Evolutionary conservation across 2,329 filamentous ascomycete species (phyloP).

Genomic region (Lizonia empirigonia): DNA sequence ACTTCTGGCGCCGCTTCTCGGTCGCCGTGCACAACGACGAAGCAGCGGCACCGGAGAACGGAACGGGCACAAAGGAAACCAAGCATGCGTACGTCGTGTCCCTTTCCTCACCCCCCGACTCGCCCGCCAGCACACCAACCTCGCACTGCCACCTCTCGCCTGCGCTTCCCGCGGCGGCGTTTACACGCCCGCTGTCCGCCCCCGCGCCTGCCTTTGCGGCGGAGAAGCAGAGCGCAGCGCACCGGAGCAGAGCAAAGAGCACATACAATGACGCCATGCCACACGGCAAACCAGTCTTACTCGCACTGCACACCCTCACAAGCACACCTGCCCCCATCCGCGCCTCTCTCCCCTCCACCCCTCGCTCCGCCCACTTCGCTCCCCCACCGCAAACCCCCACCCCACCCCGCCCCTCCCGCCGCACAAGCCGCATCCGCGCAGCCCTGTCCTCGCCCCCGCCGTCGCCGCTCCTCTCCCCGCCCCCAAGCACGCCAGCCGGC

Average conservation of each 20-base stretch:
- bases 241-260: slow-evolving; percentile 1
- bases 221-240: neutral
- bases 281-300: neutral
- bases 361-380: slow-evolving; percentile 3
- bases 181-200: slow-evolving; percentile 8
- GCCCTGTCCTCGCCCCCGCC: slow-evolving; percentile 5
- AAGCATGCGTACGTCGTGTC: slow-evolving; percentile 49
- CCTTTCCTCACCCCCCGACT: slow-evolving; percentile 18
- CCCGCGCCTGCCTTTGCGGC: neutral
- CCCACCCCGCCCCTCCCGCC: neutral
- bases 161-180: slow-evolving; percentile 12
- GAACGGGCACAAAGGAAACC: slow-evolving; percentile 26
- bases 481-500: neutral
- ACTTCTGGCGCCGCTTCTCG: slow-evolving; percentile 66
- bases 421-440: slow-evolving; percentile 13
- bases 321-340: neutral
- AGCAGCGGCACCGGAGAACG: slow-evolving; percentile 48
- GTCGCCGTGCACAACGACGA: slow-evolving; percentile 63
- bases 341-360: slow-evolving; percentile 3
- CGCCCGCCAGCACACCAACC: slow-evolving; percentile 28
- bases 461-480: neutral
- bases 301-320: slow-evolving; percentile 7
- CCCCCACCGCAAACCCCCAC: slow-evolving; percentile 7
- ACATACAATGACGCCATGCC: neutral
- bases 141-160: slow-evolving; percentile 24